Conservation (phyloP, 306 rosid genomes). For the Ziziphus jujuba region DNA sequence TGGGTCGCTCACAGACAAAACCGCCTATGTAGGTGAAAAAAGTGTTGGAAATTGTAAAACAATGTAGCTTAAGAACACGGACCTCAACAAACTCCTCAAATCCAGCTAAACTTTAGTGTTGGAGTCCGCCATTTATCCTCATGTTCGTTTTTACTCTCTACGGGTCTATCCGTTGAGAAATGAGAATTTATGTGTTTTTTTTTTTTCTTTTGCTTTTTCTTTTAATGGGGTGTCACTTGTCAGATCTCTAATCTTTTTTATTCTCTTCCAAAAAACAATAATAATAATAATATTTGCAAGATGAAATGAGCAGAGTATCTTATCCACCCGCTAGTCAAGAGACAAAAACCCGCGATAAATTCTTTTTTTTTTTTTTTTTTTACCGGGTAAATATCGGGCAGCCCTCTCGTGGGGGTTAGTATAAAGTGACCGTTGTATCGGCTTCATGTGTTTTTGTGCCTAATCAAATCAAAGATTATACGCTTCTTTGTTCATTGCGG, state of each 20-base stretch:
- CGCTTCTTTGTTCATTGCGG: neutral
- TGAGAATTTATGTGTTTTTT: neutral
- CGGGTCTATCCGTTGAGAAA: conserved; percentile 22
- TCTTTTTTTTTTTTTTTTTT: neutral
- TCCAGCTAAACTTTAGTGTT: conserved; percentile 31
- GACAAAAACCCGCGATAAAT: conserved; percentile 19
- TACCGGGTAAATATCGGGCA: neutral
- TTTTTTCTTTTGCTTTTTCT: neutral
- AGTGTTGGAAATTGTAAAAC: conserved; percentile 49
- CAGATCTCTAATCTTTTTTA: conserved; percentile 28
- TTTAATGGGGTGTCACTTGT: conserved; percentile 7
- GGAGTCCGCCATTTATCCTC: conserved; percentile 41
- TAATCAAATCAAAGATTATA: conserved; percentile 6
- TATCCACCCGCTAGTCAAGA: neutral
- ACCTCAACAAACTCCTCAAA: conserved; percentile 58
- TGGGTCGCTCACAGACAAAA: conserved; percentile 26
- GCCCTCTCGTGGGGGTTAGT: neutral
- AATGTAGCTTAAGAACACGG: conserved; percentile 46
- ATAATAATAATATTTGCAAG: too few relatives aligned
- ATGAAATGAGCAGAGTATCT: conserved; percentile 9
- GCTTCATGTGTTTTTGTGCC: conserved; percentile 10
- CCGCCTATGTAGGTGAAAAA: conserved; percentile 34
- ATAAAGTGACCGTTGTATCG: neutral
- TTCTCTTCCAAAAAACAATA: neutral
- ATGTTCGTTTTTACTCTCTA: conserved; percentile 12